These are phyloP conservation scores for Asterochloris sp. DNA, from an alignment of 139 green algal species.

Conservation along the genomic window DNA sequence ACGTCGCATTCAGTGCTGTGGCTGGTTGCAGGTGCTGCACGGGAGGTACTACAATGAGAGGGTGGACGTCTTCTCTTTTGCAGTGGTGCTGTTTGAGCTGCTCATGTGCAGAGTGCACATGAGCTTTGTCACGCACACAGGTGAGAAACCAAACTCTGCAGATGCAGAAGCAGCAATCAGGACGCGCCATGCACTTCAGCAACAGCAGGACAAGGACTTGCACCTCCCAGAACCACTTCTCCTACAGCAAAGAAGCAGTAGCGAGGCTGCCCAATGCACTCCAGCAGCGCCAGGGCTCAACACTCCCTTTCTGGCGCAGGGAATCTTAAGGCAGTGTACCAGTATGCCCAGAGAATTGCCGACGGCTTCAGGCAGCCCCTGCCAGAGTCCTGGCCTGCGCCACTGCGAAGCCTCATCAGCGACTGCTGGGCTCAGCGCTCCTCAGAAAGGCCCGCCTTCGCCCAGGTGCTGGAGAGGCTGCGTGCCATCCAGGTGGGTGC, in stretches of 20 bases:
- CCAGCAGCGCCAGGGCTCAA: not conserved
- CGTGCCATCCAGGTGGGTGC: not conserved
- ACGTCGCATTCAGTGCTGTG: not conserved
- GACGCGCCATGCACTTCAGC: not conserved
- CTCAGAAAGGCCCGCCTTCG: constrained; percentile 4
- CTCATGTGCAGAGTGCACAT: constrained; percentile 60
- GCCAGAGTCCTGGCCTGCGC: constrained; percentile 12
- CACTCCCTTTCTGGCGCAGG: not conserved
- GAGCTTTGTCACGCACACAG: constrained; percentile 44
- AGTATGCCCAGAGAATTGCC: constrained; percentile 31
- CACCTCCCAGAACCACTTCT: too few relatives aligned
- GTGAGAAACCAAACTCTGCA: constrained; percentile 16
- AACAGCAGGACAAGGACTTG: not conserved
- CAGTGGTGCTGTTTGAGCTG: constrained; percentile 76
- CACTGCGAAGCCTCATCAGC: constrained; percentile 1
- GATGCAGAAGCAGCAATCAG: not conserved
- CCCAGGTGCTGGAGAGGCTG: not conserved
- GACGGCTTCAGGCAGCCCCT: constrained; percentile 38
- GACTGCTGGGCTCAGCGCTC: constrained; percentile 22
- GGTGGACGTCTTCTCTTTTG: constrained; percentile 78
- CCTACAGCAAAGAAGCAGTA: too few relatives aligned
- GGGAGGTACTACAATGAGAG: constrained; percentile 63
- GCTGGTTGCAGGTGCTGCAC: constrained; percentile 30
- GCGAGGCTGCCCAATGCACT: too few relatives aligned
- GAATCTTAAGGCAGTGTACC: constrained; percentile 17